Conservation (phyloP, 2,329 filamentous ascomycete genomes). For the Leptographium procerum region DNA sequence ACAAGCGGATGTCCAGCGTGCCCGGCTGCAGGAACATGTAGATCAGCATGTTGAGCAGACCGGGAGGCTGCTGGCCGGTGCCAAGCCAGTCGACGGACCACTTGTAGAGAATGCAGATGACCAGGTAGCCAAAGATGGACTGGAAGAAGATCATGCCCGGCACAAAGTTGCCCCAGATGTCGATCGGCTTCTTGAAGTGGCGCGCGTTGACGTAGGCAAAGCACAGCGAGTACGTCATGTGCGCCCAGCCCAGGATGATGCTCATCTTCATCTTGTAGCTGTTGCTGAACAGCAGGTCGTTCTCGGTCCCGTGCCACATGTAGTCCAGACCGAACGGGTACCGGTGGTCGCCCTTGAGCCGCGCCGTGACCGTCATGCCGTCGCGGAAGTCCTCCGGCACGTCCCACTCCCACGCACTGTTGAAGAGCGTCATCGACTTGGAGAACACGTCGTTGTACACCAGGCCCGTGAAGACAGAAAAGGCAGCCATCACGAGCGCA, state of each 20-base stretch:
- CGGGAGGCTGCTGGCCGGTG: conserved; percentile 59
- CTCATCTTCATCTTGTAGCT: conserved; percentile 99
- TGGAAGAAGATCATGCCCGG: conserved; percentile 99
- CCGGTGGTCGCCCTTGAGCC: conserved; percentile 60
- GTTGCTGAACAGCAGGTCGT: conserved; percentile 91
- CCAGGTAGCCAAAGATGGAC: conserved; percentile 93
- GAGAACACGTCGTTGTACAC: conserved; percentile 99
- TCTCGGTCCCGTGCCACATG: conserved; percentile 94
- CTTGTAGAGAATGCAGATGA: conserved; percentile 91
- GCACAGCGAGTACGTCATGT: conserved; percentile 98
- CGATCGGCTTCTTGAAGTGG: conserved; percentile 89
- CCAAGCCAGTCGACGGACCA: conserved; percentile 83
- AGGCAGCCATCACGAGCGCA: conserved; percentile 93
- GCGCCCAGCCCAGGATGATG: conserved; percentile 91
- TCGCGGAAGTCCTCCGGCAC: conserved; percentile 55
- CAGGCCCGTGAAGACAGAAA: conserved; percentile 92
- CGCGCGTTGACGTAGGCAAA: conserved; percentile 86
- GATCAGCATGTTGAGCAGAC: conserved; percentile 95
- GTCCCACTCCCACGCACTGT: conserved; percentile 77
- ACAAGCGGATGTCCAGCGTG: conserved; percentile 60
- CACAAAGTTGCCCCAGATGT: conserved; percentile 95
- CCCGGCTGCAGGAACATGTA: conserved; percentile 97
- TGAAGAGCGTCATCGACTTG: conserved; percentile 78
- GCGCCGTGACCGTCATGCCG: conserved; percentile 49
- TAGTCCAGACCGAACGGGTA: conserved; percentile 95